phyloP scores from a whole-genome alignment of 768 basidiomycete genomes.

The Termitomyces sp. region DNA sequence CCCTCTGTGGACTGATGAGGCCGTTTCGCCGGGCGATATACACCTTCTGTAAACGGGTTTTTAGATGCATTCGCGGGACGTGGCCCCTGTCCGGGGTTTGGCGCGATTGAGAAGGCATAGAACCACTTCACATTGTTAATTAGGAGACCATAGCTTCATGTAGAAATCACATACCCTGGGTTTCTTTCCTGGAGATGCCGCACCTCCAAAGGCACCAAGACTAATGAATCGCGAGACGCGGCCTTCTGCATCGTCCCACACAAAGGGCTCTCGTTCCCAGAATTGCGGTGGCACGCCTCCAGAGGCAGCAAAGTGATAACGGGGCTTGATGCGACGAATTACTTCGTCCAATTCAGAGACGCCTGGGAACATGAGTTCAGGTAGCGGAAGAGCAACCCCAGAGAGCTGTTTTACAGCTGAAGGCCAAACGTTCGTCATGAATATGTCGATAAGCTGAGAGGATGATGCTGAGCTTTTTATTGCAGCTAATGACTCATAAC shows the following conservation, averaged over 20 bases:
- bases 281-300: constrained; percentile 68
- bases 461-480: constrained; percentile 58
- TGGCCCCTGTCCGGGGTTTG: constrained; percentile 35
- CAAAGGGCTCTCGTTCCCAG: constrained; percentile 94
- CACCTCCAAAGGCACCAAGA: constrained; percentile 82
- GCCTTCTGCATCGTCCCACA: constrained; percentile 69
- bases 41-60: constrained; percentile 59
- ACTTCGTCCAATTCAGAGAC: constrained; percentile 63
- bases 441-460: constrained; percentile 70
- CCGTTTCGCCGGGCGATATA: constrained; percentile 45
- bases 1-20: constrained; percentile 40
- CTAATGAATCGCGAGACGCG: constrained; percentile 79
- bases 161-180: constrained; percentile 58
- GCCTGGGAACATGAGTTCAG: constrained; percentile 38
- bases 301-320: constrained; percentile 80
- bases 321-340: constrained; percentile 63
- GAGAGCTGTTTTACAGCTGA: constrained; percentile 59
- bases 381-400: constrained; percentile 40
- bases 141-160: neutral
- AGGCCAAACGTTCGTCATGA: constrained; percentile 81
- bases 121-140: constrained; percentile 66
- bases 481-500: constrained; percentile 60
- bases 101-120: constrained; percentile 88
- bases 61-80: constrained; percentile 60
- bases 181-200: constrained; percentile 60